Percentiles rank a stretch among this genome's conserved stretches.
These are phyloP conservation scores for Suillus plorans DNA, from an alignment of 768 basidiomycete genomes.

Conservation along the genomic window DNA sequence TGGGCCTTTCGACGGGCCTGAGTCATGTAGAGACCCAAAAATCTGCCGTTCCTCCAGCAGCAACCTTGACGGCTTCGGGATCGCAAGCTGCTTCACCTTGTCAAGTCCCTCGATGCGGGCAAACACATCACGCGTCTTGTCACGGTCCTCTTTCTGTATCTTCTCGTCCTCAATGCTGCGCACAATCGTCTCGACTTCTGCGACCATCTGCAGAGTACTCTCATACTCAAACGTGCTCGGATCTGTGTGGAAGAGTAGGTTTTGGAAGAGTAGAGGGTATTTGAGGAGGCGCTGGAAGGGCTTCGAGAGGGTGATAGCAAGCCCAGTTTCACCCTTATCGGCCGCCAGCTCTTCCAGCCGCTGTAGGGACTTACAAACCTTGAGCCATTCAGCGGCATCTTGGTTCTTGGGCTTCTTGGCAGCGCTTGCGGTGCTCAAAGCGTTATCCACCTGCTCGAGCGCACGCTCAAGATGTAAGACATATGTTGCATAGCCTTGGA, in stretches of 20 bases:
- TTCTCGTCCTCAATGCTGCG: conserved; percentile 98
- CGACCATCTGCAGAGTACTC: conserved; percentile 92
- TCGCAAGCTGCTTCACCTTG: conserved; percentile 87
- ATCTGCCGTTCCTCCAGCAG: conserved; percentile 79
- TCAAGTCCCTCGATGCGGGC: conserved; percentile 96
- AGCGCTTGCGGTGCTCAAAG: conserved; percentile 57
- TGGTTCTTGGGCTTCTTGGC: conserved; percentile 83
- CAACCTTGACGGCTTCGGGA: conserved; percentile 86
- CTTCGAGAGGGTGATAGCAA: conserved; percentile 94
- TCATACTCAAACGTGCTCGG: conserved; percentile 98
- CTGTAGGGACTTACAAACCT: conserved; percentile 71
- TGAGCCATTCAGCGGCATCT: conserved; percentile 75
- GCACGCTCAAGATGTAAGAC: conserved; percentile 93
- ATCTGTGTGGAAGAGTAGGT: conserved; percentile 94
- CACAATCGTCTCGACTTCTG: conserved; percentile 95
- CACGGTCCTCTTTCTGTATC: conserved; percentile 92
- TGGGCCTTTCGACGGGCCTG: conserved; percentile 24
- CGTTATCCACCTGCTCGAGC: conserved; percentile 82
- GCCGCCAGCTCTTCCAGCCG: conserved; percentile 77
- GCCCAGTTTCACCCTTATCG: conserved; percentile 89
- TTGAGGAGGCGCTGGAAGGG: conserved; percentile 97
- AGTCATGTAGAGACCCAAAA: conserved; percentile 20
- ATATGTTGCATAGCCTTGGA: conserved; percentile 91
- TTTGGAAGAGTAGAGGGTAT: conserved; percentile 97
- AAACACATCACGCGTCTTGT: conserved; percentile 92